phyloP scores from a whole-genome alignment of 164 flowering plant genomes.

The Platanus orientalis region DNA sequence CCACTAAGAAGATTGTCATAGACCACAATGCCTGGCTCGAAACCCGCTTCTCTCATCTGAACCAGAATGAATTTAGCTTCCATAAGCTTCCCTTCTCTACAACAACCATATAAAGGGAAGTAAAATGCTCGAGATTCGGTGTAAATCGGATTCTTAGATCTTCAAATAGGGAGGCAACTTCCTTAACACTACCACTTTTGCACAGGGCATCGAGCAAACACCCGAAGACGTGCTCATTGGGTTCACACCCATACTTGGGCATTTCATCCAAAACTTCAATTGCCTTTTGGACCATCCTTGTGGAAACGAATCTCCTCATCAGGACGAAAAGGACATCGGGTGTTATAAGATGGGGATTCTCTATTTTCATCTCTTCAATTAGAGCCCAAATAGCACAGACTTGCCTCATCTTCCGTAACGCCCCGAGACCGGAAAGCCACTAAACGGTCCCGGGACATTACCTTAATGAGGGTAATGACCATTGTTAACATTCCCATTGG shows the following conservation, averaged over 20 bases:
- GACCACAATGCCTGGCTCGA: constrained; percentile 79
- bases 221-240: constrained; percentile 81
- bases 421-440: no score
- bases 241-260: constrained; percentile 85
- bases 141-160: constrained; percentile 65
- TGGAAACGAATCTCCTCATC: constrained; percentile 84
- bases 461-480: no score
- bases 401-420: constrained; percentile 88
- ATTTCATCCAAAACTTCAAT: constrained; percentile 84
- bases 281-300: constrained; percentile 80
- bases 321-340: constrained; percentile 65
- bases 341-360: constrained; percentile 51
- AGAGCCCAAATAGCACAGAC: constrained; percentile 92
- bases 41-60: constrained; percentile 74
- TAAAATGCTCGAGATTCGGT: constrained; percentile 69
- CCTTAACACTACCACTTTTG: constrained; percentile 82
- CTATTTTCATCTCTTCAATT: constrained; percentile 77
- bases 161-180: constrained; percentile 78
- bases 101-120: constrained; percentile 89
- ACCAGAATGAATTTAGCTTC: constrained; percentile 78
- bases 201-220: constrained; percentile 86
- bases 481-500: no score
- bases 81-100: constrained; percentile 77
- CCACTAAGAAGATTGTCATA: constrained; percentile 74
- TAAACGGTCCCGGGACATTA: no score